phyloP scores from a whole-genome alignment of 140 eudicot genomes.

The Flaveria floridana region DNA sequence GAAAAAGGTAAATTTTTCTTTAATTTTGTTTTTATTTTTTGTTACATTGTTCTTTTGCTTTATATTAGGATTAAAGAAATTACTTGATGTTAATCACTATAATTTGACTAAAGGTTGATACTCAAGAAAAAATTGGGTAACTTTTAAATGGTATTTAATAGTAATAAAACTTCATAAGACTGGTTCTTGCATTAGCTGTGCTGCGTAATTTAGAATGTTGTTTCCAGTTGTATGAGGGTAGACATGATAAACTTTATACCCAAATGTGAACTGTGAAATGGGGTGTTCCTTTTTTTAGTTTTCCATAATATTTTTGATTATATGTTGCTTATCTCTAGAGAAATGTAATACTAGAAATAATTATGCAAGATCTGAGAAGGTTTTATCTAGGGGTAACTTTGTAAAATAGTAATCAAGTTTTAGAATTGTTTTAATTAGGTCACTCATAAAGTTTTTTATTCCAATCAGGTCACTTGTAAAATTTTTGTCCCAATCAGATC shows the following conservation, averaged over 20 bases:
- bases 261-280: background rate
- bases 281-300: background rate
- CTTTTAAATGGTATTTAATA: background rate
- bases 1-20: conserved; percentile 64
- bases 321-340: background rate
- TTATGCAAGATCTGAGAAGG: background rate
- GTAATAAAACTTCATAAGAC: background rate
- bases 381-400: background rate
- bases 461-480: too few species aligned
- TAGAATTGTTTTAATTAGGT: too few species aligned
- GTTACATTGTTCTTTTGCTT: background rate
- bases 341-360: background rate
- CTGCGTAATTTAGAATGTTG: background rate
- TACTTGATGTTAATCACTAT: background rate
- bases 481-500: too few species aligned
- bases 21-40: background rate
- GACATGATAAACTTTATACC: background rate
- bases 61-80: background rate
- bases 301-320: background rate
- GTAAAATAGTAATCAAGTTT: too few species aligned
- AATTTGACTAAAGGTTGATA: background rate
- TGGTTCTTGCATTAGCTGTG: background rate
- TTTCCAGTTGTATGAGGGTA: too few species aligned
- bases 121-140: background rate
- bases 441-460: too few species aligned